Base-by-base conservation (phyloP, 2,329 filamentous ascomycete genomes). In the Plectosphaerella plurivora region DNA sequence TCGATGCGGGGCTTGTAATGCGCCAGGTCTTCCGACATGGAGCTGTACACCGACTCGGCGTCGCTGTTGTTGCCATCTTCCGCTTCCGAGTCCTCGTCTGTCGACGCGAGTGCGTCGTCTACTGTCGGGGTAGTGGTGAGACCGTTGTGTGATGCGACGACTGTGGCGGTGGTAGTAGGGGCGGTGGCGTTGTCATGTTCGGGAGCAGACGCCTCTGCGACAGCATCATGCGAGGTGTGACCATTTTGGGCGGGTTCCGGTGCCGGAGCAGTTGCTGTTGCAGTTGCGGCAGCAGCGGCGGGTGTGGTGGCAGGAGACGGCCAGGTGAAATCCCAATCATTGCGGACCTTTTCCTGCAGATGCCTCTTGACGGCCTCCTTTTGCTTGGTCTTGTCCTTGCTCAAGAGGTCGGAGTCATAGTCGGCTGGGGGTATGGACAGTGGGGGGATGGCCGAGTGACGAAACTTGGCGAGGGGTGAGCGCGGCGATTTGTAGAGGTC, bases 251-350 rank as follows among this genome's bases (percentile, higher is more conserved):
- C 16, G 37, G 37, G 15, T 41, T 15, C 37, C 14, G 14, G 37
- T 15, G 28, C 22, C n/a, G 35, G 41, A 22, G 22, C 22, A 22
- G 22, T 22, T 41, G 44, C 16, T n/a, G 46, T 14, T 25, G 47
- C 14, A 46, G 25, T 12, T 9, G 51, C 14, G 42, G 51, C 22
- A 18, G 24, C 37, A 11, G 51, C 42, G 22, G 20, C 42, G 37
- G 37, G 15, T 11, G 39, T 10, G 48, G 39, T n/a, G 25, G 18
- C 48, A 45, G 47, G 47, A 11, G 48, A 53, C 2, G 80, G 78
- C 82, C 82, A 86, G 35, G 69, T 59, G 60, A 84, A 87, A 1
- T 71, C 68, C 84, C 83, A 87, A 61, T 86, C 82, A 55, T 74
- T 75, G 55, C 75, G 77, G 41, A 87, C 70, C 57, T 76, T 81